These are phyloP conservation scores for Exophiala aquamarina DNA, from an alignment of 2,329 filamentous ascomycete genomes.

Conservation along the genomic window DNA sequence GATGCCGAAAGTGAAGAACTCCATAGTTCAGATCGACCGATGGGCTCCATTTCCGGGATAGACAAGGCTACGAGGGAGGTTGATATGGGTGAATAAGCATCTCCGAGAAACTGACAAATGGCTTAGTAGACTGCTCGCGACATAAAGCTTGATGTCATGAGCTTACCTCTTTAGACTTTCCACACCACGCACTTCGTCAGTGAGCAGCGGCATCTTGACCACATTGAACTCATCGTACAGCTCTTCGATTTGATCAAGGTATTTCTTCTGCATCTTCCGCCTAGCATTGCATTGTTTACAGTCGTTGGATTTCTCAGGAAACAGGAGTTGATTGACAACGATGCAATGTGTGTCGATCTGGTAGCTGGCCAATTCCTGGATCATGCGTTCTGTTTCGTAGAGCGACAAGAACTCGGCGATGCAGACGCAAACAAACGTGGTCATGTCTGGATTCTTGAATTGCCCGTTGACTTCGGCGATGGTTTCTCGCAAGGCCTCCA, in stretches of 20 bases:
- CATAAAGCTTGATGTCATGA: constrained; percentile 4
- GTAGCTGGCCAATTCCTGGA: constrained; percentile 92
- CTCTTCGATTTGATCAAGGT: constrained; percentile 97
- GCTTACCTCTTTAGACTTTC: constrained; percentile 80
- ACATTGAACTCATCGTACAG: constrained; percentile 99
- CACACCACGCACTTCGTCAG: constrained; percentile 94
- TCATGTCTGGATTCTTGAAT: constrained; percentile 95
- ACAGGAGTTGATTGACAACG: constrained; percentile 96
- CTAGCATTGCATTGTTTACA: constrained; percentile 96
- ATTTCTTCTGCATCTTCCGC: constrained; percentile 99
- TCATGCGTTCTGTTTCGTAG: constrained; percentile 99
- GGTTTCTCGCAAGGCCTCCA: constrained; percentile 88
- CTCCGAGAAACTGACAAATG: constrained; percentile 45
- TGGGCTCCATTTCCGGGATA: too few species aligned
- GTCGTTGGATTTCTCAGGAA: constrained; percentile 77
- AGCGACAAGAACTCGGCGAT: constrained; percentile 95
- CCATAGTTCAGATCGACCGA: too few species aligned
- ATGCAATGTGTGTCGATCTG: constrained; percentile 95
- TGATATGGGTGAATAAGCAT: constrained; percentile 52
- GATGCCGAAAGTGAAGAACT: too few species aligned
- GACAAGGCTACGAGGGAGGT: constrained; percentile 37
- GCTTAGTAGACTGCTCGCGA: constrained; percentile 11
- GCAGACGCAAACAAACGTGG: constrained; percentile 96
- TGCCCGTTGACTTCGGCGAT: constrained; percentile 96
- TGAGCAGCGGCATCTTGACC: constrained; percentile 93